Evolutionary conservation across 108 stramenopile genomes (phyloP), one percentile per base, ranked within the genome.

Genomic region (Cyclotella baltica): DNA sequence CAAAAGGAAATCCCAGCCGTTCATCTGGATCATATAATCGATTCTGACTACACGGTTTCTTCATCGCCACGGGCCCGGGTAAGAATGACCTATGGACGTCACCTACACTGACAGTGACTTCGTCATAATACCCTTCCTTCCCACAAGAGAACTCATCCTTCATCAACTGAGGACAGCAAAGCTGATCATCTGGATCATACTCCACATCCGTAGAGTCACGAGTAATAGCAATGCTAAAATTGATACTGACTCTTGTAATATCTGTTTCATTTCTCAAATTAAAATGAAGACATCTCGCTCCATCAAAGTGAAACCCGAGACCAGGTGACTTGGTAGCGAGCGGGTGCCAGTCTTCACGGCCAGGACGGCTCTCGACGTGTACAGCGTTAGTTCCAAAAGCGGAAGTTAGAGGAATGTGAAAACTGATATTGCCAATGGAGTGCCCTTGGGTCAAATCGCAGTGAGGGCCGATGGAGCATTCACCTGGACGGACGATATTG

Each of bases 271-370:
- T 94, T 50, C 85, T 87, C 28, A 89, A 55, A 36, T 71, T 83
- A 62, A 91, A 94, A 47, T 91, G 90, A 23, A 89, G 47, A 59
- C 90, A 91, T 55, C 88, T 67, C 5, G 90, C 88, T 20, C 93
- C 93, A 68, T 90, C 90, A 55, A 88, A 92, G 23, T 88, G 68
- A 70, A 84, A 91, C 8, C 88, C 89, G 36, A 94, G 61, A 27
- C 90, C 93, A 13, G 81, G 77, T 18, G 89, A 84, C 48, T 86
- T 88, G 51, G 85, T 71, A 11, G 43, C 47, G 3, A 94, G 61
- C 0, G 89, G 86, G 51, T 89, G 89, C 88, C 88, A 94, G 63
- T 94, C 88, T 65, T 94, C 90, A 11, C 78, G 73, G 58, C 93
- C 93, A 1, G 88, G 89, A 68, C 81, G 78, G 50, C 85, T 86